Evolutionary conservation across 768 basidiomycete genomes (phyloP).

Genomic region (Leccinum subgranulosum): DNA sequence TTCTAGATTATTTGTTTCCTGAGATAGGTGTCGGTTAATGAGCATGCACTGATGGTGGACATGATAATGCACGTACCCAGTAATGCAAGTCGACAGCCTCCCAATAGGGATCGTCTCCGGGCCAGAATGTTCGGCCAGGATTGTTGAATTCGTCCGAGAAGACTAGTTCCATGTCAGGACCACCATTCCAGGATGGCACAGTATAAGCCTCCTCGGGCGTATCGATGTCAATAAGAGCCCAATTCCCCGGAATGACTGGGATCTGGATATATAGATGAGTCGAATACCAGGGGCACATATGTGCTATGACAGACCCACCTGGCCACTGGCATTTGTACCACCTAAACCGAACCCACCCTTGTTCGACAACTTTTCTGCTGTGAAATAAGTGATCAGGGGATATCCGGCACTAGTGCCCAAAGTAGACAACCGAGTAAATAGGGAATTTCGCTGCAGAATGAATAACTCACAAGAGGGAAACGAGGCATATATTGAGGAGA

Average conservation of each 20-base stretch:
- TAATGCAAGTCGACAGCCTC: constrained; percentile 51
- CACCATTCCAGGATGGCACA: constrained; percentile 56
- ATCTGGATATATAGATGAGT: constrained; percentile 33
- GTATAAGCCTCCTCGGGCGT: constrained; percentile 56
- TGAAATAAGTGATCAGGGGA: constrained; percentile 41
- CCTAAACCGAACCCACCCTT: constrained; percentile 57
- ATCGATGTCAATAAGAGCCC: constrained; percentile 56
- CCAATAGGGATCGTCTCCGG: constrained; percentile 85
- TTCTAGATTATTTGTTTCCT: constrained; percentile 52
- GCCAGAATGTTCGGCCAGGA: constrained; percentile 74
- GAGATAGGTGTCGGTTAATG: constrained; percentile 20
- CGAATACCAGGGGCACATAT: neutral
- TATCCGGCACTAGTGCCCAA: constrained; percentile 39
- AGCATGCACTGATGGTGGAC: constrained; percentile 24
- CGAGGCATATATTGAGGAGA: constrained; percentile 44
- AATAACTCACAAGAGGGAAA: constrained; percentile 59
- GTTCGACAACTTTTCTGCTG: constrained; percentile 24
- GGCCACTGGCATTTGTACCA: constrained; percentile 72
- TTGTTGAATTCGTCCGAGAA: constrained; percentile 83
- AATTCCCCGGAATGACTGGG: constrained; percentile 54
- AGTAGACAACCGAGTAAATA: neutral
- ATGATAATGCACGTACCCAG: constrained; percentile 31
- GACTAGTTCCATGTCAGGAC: constrained; percentile 53
- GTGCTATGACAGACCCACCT: constrained; percentile 38
- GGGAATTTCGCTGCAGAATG: neutral